A percentile compares a stretch with the other conserved stretches of the same genome.
Conservation (phyloP, 495 filamentous ascomycete genomes). For the Hypoxylon lenormandii region DNA sequence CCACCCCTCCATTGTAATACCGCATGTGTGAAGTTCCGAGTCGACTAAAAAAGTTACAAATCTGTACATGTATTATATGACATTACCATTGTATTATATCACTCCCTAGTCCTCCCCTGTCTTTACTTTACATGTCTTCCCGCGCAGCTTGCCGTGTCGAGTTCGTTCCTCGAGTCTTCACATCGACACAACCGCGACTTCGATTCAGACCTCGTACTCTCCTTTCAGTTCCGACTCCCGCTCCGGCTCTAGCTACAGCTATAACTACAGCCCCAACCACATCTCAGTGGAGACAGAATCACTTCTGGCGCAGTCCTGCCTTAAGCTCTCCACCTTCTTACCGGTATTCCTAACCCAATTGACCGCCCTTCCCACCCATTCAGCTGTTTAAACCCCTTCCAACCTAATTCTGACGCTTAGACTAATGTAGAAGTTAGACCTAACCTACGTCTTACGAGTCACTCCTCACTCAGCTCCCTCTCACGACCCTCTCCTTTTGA, state of each 20-base stretch:
- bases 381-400: background rate
- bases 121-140: constrained; percentile 39
- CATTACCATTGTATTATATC: constrained; percentile 38
- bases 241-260: too few relatives aligned
- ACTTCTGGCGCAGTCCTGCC: constrained; percentile 37
- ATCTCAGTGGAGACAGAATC: constrained; percentile 44
- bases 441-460: constrained; percentile 31
- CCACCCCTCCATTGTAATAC: constrained; percentile 25
- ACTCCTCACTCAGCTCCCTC: constrained; percentile 30
- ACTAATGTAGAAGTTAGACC: constrained; percentile 36
- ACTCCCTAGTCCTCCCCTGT: constrained; percentile 3
- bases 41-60: constrained; percentile 5
- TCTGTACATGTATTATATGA: constrained; percentile 34
- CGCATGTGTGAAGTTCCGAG: constrained; percentile 22
- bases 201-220: constrained; percentile 37
- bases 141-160: constrained; percentile 46
- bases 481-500: constrained; percentile 38
- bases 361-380: constrained; percentile 15
- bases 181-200: constrained; percentile 36
- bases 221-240: background rate
- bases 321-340: constrained; percentile 45
- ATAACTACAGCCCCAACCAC: constrained; percentile 16
- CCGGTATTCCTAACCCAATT: constrained; percentile 45
- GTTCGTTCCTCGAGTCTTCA: constrained; percentile 38
- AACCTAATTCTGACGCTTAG: constrained; percentile 29